Base-by-base conservation (phyloP, 306 rosid genomes). In the Macrotyloma uniflorum region DNA sequence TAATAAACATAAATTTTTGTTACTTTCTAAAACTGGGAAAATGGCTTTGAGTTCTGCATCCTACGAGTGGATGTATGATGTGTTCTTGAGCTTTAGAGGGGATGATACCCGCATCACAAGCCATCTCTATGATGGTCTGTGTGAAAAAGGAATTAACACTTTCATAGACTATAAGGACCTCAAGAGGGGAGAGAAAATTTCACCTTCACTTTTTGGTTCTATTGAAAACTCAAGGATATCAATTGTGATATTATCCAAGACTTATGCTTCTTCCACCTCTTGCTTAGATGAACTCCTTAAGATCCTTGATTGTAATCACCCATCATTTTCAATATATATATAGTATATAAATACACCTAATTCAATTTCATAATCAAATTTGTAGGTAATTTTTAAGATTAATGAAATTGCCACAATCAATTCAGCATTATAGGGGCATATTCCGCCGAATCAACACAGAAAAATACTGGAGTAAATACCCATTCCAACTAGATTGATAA, bases 361-460 rank as follows among this genome's bases (percentile, higher is more conserved):
- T 78, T 49, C 72, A 46, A 40, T 28, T 69, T 40, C 67, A 46
- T 22, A 45, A 43, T 65, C 24, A 28, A 63, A 67, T 46, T 80
- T 32, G 8, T 11, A 55, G 16, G 16, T 18, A 47, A 28, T 24
- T 24, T n/a, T 1, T 13, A 47, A 19, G 77, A 47, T 33, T 67
- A 53, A 65, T 54, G 49, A 59, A 64, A 32, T 66, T 66, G 58
- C 77, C 77, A 65, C 33, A 33, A 49, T 57, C 28, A 14, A 57
- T 62, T 67, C 32, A 57, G 67, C 49, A 49, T 63, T 50, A 45
- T 26, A 75, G 19, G 59, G 76, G 47, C 49, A 84, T 22, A 30
- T 72, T 26, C 50, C 61, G 67, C 47, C 62, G 50, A 22, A 67
- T 40, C 9, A 43, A 38, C 58, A 26, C 36, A 63, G 47, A 61